Evolutionary conservation across 192 early-diverging fungal genomes (phyloP), one percentile per base, ranked within the genome.

Genomic region (Neocallimastix lanati): DNA sequence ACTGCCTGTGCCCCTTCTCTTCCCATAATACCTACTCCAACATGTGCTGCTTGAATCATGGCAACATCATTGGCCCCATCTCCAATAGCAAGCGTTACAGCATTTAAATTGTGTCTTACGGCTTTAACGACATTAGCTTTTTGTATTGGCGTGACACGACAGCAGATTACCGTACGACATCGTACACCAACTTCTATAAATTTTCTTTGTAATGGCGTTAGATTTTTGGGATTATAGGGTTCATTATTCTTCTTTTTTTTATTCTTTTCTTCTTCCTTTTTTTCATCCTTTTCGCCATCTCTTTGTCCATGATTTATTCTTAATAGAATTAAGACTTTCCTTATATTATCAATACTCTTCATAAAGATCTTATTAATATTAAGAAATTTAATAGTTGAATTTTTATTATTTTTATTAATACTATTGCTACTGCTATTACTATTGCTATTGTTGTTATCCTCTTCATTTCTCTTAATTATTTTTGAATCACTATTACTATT

Each of bases 51-150:
- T 21, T 89, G 88, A 76, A 91, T 91, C 90, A 91, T 91, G 14
- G 85, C 81, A 13, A 89, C 88, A 77, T 91, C 90, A 84, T 91
- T 91, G 25, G 90, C 90, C 30, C 90, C 90, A 81, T 91, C 90
- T 2, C 90, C 90, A 78, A 91, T 90, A 13, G 90, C 87, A 14
- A 91, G 82, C 29, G 76, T 80, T 2, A 78, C 36, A 14, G 29
- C 35, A 18, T 36, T 76, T 76, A 81, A 82, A 21, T 85, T 86
- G 13, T 86, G 77, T 50, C 81, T 80, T 2, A 90, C 87, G 1
- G 88, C 29, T 11, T 28, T 38, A 25, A 81, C 81, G 14, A 81
- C 35, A 33, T 84, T 81, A 25, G 88, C 83, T 79, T 91, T 91
- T 82, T 91, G 90, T 6, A 88, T 78, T 21, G 90, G 90, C 2